phyloP scores from a whole-genome alignment of 345 rosid genomes.

The Murraya koenigii region DNA sequence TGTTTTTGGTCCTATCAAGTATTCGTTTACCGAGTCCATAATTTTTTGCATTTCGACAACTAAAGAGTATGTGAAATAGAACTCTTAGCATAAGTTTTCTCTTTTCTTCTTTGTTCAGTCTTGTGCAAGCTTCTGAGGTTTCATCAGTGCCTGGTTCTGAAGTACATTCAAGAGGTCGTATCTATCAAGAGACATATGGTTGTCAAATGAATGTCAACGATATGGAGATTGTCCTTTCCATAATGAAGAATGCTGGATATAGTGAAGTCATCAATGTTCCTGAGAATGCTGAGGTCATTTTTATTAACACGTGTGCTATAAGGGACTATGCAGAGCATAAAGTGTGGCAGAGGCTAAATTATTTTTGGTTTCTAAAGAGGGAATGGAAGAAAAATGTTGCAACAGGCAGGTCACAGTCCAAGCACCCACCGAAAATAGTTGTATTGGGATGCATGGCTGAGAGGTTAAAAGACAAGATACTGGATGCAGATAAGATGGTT shows the following conservation, averaged over 20 bases:
- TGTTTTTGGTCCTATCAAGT: too few species aligned
- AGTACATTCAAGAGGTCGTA: conserved; percentile 51
- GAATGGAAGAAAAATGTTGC: conserved; percentile 76
- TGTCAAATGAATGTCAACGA: conserved; percentile 95
- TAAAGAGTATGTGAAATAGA: neutral
- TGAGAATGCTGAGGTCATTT: conserved; percentile 86
- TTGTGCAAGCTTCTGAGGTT: conserved; percentile 35
- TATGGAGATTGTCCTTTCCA: conserved; percentile 90
- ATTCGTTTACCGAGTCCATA: neutral
- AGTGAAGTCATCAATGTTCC: conserved; percentile 65
- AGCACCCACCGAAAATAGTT: conserved; percentile 81
- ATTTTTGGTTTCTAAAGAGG: conserved; percentile 94
- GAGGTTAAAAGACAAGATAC: conserved; percentile 83
- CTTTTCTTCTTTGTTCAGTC: conserved; percentile 29
- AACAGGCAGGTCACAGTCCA: conserved; percentile 63
- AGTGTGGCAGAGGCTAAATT: conserved; percentile 96
- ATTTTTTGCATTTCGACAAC: neutral
- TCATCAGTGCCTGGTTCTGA: conserved; percentile 29
- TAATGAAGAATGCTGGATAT: conserved; percentile 84
- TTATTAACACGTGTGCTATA: conserved; percentile 87
- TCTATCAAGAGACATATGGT: conserved; percentile 92
- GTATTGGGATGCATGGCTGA: conserved; percentile 99
- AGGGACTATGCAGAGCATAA: conserved; percentile 91
- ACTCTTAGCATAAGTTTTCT: neutral
- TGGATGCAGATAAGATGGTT: conserved; percentile 95